Evolutionary conservation across 1,284 basidiomycete genomes (phyloP).

Genomic region (Puccinia coronata): DNA sequence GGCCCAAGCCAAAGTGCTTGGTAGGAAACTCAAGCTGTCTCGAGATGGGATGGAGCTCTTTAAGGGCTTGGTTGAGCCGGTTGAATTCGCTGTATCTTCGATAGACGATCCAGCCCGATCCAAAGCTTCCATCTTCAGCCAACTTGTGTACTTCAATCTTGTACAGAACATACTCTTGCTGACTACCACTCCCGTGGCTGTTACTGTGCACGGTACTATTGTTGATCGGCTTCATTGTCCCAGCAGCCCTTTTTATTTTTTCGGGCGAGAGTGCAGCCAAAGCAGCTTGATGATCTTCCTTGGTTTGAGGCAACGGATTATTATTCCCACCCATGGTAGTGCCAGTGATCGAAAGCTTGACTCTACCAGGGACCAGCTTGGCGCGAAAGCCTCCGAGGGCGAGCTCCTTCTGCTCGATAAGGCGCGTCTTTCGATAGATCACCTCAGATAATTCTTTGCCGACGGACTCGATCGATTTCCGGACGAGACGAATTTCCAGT

Average conservation of each 20-base stretch:
- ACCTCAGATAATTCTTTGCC: conserved; percentile 78
- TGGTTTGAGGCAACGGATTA: not conserved
- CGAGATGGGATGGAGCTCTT: conserved; percentile 71
- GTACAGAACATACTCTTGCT: conserved; percentile 77
- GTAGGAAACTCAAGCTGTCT: conserved; percentile 80
- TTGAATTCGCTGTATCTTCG: conserved; percentile 92
- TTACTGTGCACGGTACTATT: not conserved
- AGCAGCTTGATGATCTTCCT: not conserved
- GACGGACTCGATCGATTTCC: conserved; percentile 76
- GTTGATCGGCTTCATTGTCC: not conserved
- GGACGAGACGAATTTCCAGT: conserved; percentile 78
- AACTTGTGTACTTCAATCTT: conserved; percentile 87
- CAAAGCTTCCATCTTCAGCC: conserved; percentile 70
- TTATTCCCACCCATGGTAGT: conserved; percentile 62
- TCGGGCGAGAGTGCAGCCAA: not conserved
- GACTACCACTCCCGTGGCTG: conserved; percentile 56
- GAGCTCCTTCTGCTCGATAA: conserved; percentile 80
- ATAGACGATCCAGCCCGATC: conserved; percentile 85
- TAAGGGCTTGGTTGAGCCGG: conserved; percentile 78
- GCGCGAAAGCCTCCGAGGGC: conserved; percentile 72
- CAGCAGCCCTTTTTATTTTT: not conserved
- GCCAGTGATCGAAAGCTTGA: conserved; percentile 74
- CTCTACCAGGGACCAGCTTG: conserved; percentile 63
- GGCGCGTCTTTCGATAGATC: conserved; percentile 83
- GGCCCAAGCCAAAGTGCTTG: conserved; percentile 78